phyloP scores from a whole-genome alignment of 2,329 filamentous ascomycete genomes.

The Chaetomiaceae sp. region DNA sequence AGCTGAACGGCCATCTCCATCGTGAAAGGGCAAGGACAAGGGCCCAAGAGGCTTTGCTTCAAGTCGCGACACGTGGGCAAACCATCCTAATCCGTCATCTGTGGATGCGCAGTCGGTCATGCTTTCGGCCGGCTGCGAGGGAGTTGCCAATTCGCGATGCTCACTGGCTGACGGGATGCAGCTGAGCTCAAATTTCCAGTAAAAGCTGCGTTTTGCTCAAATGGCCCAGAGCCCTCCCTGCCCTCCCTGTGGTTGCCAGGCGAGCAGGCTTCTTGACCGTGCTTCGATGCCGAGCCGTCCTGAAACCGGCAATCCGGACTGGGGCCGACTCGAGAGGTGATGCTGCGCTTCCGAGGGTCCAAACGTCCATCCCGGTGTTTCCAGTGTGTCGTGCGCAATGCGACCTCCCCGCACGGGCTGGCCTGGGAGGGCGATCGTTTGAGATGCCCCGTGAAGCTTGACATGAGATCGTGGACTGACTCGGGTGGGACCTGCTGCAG shows the following conservation, averaged over 20 bases:
- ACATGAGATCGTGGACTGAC: background rate
- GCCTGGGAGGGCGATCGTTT: background rate
- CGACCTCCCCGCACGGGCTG: constrained; percentile 5
- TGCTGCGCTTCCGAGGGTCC: background rate
- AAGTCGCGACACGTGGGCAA: background rate
- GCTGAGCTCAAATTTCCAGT: background rate
- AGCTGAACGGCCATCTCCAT: too few species aligned
- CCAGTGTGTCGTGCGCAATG: background rate
- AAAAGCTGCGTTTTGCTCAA: too few species aligned
- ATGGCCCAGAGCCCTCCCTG: too few species aligned
- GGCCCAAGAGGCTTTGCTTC: too few species aligned
- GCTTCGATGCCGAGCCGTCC: constrained; percentile 4
- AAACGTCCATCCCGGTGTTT: constrained; percentile 3
- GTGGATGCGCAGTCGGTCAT: background rate
- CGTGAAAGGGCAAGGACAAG: too few species aligned
- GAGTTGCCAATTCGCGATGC: constrained; percentile 9
- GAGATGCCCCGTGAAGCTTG: background rate
- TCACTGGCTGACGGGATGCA: constrained; percentile 12
- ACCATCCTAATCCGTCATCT: background rate
- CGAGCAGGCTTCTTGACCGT: background rate
- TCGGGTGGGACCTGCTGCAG: too few species aligned
- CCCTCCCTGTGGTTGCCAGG: constrained; percentile 2
- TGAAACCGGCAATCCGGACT: constrained; percentile 7
- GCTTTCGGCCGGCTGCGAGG: background rate
- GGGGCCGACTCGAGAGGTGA: background rate